phyloP scores from a whole-genome alignment of 192 early-diverging fungal genomes.

The Gamsiella multidivaricata region DNA sequence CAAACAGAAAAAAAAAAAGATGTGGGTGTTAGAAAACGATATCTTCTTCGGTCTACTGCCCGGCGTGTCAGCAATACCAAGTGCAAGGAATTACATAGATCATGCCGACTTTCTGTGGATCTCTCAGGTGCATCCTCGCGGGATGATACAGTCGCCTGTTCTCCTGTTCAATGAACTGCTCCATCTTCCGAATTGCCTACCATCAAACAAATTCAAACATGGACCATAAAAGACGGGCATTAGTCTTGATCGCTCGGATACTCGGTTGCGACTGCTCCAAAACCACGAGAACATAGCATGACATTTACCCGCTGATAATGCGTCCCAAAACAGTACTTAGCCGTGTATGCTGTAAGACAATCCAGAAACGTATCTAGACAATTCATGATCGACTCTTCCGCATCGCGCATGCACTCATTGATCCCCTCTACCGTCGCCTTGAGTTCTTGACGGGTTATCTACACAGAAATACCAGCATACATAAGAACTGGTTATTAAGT shows the following conservation, averaged over 20 bases:
- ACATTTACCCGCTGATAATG: slow-evolving; percentile 51
- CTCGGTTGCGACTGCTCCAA: neutral
- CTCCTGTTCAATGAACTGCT: slow-evolving; percentile 29
- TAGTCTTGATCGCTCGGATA: neutral
- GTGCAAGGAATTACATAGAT: slow-evolving; percentile 33
- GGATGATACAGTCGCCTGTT: slow-evolving; percentile 39
- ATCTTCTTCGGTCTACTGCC: neutral
- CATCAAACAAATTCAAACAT: neutral
- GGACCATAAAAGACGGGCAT: neutral
- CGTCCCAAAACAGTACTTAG: slow-evolving; percentile 48
- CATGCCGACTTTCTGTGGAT: slow-evolving; percentile 51
- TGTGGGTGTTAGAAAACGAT: too few species aligned
- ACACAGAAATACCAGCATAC: neutral
- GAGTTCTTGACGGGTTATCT: slow-evolving; percentile 39
- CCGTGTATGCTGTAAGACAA: slow-evolving; percentile 48
- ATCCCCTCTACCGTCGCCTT: slow-evolving; percentile 35
- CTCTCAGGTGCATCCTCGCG: slow-evolving; percentile 43
- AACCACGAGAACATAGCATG: neutral
- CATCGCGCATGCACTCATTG: slow-evolving; percentile 37
- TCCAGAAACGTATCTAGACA: slow-evolving; percentile 48
- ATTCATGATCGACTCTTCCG: slow-evolving; percentile 36
- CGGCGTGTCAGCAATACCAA: neutral
- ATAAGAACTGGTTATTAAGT: neutral
- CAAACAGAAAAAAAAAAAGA: slow-evolving; percentile 1
- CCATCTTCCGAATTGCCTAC: slow-evolving; percentile 37